These are phyloP conservation scores for Phlebiopsis gigantea DNA, from an alignment of 768 basidiomycete species.

Conservation along the genomic window DNA sequence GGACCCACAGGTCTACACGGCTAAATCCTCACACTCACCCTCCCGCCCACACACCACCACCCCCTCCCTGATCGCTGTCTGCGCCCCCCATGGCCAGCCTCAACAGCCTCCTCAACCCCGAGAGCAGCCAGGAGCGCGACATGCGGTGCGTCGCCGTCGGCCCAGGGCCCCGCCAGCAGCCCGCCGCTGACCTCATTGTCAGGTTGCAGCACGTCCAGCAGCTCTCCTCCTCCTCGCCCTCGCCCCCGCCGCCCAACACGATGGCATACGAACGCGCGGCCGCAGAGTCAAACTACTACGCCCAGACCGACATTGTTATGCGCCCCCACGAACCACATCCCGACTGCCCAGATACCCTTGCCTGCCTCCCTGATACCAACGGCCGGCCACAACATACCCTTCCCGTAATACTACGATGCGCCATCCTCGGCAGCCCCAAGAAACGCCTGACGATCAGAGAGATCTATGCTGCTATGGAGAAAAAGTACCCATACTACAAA, in stretches of 20 bases:
- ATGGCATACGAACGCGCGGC: constrained; percentile 14
- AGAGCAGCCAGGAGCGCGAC: constrained; percentile 19
- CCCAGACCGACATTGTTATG: constrained; percentile 18
- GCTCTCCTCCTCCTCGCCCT: constrained; percentile 10
- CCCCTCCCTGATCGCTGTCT: constrained; percentile 8
- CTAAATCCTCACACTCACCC: constrained; percentile 11
- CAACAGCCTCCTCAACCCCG: constrained; percentile 26
- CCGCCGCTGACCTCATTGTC: constrained; percentile 4
- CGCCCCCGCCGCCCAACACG: constrained; percentile 2
- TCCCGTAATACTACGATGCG: constrained; percentile 79
- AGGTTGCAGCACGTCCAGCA: constrained; percentile 12
- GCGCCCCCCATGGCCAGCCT: constrained; percentile 21
- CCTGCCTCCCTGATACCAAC: constrained; percentile 73
- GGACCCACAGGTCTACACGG: constrained; percentile 16
- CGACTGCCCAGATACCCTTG: constrained; percentile 72
- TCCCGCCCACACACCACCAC: constrained; percentile 13
- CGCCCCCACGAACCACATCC: constrained; percentile 45
- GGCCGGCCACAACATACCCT: constrained; percentile 80
- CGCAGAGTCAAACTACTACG: constrained; percentile 18
- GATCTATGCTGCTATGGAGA: constrained; percentile 84
- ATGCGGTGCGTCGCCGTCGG: constrained; percentile 18
- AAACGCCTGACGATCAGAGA: constrained; percentile 78
- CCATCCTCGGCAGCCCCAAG: constrained; percentile 72
- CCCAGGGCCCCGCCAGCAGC: neutral
- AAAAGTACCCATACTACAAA: constrained; percentile 77